These are phyloP conservation scores for Colletotrichum zoysiae DNA, from an alignment of 2,329 filamentous ascomycete genomes.

Conservation along the genomic window DNA sequence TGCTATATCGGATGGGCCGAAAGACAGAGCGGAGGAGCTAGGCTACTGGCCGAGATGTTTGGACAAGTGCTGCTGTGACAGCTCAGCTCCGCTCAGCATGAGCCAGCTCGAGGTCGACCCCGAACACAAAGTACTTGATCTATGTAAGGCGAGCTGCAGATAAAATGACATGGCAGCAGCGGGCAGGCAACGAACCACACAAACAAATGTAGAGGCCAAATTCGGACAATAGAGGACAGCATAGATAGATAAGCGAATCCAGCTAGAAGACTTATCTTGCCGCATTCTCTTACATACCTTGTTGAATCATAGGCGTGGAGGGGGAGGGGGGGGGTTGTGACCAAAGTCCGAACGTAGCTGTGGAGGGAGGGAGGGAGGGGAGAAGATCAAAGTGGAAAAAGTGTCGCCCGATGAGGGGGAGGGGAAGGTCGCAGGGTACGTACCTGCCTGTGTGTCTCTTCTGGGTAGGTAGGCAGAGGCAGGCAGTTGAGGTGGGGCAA, in stretches of 20 bases:
- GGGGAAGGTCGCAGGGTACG: constrained; percentile 21
- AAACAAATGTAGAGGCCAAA: constrained; percentile 10
- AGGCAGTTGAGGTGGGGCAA: constrained; percentile 7
- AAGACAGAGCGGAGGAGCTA: constrained; percentile 10
- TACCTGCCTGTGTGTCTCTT: not conserved
- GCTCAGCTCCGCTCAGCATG: not conserved
- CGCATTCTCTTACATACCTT: not conserved
- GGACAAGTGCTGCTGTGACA: not conserved
- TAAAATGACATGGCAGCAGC: not conserved
- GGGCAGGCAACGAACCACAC: not conserved
- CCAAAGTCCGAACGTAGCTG: not conserved
- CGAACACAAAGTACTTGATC: not conserved
- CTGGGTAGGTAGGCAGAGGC: no score
- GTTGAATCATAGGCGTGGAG: not conserved
- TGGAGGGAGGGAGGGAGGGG: not conserved
- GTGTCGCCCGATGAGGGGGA: constrained; percentile 20
- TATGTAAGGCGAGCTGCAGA: not conserved
- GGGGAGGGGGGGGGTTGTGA: not conserved
- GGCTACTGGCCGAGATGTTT: not conserved
- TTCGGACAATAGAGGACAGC: not conserved
- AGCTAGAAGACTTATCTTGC: not conserved
- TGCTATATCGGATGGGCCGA: not conserved
- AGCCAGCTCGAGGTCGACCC: not conserved
- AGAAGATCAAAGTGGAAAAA: constrained; percentile 36
- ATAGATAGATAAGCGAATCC: not conserved